phyloP scores from a whole-genome alignment of 192 early-diverging fungal genomes.

The Chytriomyces sp. region DNA sequence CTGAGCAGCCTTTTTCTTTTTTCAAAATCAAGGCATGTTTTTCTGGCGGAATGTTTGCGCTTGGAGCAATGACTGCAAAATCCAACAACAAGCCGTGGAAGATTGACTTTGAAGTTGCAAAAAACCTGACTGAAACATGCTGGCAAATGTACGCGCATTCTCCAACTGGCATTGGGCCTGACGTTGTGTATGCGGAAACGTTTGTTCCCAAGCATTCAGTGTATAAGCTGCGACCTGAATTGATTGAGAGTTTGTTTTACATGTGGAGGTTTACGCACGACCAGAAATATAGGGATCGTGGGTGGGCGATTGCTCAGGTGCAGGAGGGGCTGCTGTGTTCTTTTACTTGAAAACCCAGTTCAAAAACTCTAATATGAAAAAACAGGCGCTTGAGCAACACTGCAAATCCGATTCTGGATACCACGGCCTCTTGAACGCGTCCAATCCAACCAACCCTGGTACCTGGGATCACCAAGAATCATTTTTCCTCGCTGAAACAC shows the following conservation, averaged over 20 bases:
- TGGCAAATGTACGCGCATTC: slow-evolving; percentile 81
- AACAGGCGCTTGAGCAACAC: neutral
- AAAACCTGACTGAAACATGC: slow-evolving; percentile 78
- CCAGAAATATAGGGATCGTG: slow-evolving; percentile 39
- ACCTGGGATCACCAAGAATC: slow-evolving; percentile 35
- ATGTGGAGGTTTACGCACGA: slow-evolving; percentile 29
- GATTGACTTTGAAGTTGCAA: slow-evolving; percentile 70
- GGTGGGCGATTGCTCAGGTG: slow-evolving; percentile 70
- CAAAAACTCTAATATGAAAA: neutral
- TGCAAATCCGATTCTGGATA: slow-evolving; percentile 3
- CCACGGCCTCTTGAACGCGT: neutral
- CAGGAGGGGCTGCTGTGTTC: slow-evolving; percentile 9
- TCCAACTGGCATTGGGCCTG: slow-evolving; percentile 77
- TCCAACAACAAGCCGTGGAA: slow-evolving; percentile 43
- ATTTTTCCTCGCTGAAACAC: slow-evolving; percentile 83
- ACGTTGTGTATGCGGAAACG: slow-evolving; percentile 64
- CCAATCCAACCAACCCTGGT: neutral
- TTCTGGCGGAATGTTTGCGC: slow-evolving; percentile 15
- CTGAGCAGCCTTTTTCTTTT: slow-evolving; percentile 80
- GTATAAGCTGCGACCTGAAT: slow-evolving; percentile 26
- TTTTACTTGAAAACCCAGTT: neutral
- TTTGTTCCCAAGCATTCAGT: slow-evolving; percentile 2
- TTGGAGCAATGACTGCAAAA: neutral
- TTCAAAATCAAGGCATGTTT: slow-evolving; percentile 69
- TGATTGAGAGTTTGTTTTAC: slow-evolving; percentile 34